Evolutionary conservation across 2,329 filamentous ascomycete species (phyloP).

Genomic region (Penicillium sp.): DNA sequence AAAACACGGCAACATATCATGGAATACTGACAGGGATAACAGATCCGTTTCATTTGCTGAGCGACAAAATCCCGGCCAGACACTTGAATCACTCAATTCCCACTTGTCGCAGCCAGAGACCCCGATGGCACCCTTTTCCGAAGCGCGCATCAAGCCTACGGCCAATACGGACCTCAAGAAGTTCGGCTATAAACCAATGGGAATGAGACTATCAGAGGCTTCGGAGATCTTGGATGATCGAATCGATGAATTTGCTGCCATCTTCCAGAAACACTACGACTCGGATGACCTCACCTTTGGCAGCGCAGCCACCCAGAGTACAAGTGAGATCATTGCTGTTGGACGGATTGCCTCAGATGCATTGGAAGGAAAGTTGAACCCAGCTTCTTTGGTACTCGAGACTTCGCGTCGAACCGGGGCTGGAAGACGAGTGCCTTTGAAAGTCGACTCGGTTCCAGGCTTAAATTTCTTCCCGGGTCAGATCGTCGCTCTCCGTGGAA

Average conservation of each 20-base stretch:
- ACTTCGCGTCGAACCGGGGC: constrained; percentile 78
- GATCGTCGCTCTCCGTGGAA: constrained; percentile 79
- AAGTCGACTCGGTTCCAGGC: constrained; percentile 61
- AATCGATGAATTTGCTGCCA: constrained; percentile 79
- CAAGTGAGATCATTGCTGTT: constrained; percentile 80
- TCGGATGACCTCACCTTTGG: constrained; percentile 78
- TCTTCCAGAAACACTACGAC: constrained; percentile 67
- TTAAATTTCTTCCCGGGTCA: constrained; percentile 93
- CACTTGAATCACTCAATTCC: constrained; percentile 75
- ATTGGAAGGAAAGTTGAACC: constrained; percentile 75
- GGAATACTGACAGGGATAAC: constrained; percentile 12
- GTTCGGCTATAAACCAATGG: constrained; percentile 83
- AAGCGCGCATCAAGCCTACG: constrained; percentile 75
- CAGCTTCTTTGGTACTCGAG: constrained; percentile 79
- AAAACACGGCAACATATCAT: neutral
- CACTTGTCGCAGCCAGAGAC: constrained; percentile 63
- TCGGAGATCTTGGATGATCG: constrained; percentile 92
- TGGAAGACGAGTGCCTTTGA: constrained; percentile 73
- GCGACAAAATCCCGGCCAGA: constrained; percentile 71
- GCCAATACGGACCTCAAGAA: constrained; percentile 87
- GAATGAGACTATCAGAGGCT: constrained; percentile 88
- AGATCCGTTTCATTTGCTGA: constrained; percentile 66
- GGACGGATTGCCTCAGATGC: constrained; percentile 88
- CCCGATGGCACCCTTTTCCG: constrained; percentile 65
- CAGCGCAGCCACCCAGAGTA: constrained; percentile 78